Evolutionary conservation across 768 basidiomycete species (phyloP), one percentile per base, ranked within the genome.

Genomic region (Boletus rex-veris): DNA sequence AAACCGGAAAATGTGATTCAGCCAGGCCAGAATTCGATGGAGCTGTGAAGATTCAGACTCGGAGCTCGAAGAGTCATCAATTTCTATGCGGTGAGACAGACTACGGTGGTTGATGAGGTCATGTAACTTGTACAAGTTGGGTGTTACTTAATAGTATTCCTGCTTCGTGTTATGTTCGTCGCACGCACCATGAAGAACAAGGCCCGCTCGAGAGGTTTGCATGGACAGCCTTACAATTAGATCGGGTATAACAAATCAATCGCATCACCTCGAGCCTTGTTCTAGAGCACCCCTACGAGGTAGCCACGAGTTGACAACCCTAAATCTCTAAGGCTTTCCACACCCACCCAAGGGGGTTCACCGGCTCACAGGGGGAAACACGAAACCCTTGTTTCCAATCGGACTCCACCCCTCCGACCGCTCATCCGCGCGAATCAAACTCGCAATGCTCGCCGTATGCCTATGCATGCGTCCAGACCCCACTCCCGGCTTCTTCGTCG

Each of bases 391-490:
- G 26, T 74, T 76, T 65, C 77, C 61, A 51, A 89, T 84, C 7
- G 87, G 85, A 69, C 88, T 90, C 90, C 89, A 91, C 2, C 86
- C 88, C 59, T 90, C 90, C 63, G 87, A 52, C 21, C 88, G 71
- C 61, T 92, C 88, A 37, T 90, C 87, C 5, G 85, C 81, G 9
- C 88, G 77, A 50, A 92, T 90, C 54, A 92, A 70, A 64, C 88
- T 90, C 12, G 85, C 88, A 58, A 92, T 92, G 58, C 86, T 90
- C 19, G 90, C 90, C 2, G 90, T 92, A 65, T 92, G 90, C 35
- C 81, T 73, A 68, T 92, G 90, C 30, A 75, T 78, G 58, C 76
- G 77, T 47, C 58, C 67, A 54, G 19, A n/a, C 19, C 24, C 24
- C 9, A 33, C 37, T 14, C 44, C 57, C 3, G 44, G 54, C 66